These are phyloP conservation scores for Monosporascus sp. DNA, from an alignment of 2,329 filamentous ascomycete species.

Conservation along the genomic window DNA sequence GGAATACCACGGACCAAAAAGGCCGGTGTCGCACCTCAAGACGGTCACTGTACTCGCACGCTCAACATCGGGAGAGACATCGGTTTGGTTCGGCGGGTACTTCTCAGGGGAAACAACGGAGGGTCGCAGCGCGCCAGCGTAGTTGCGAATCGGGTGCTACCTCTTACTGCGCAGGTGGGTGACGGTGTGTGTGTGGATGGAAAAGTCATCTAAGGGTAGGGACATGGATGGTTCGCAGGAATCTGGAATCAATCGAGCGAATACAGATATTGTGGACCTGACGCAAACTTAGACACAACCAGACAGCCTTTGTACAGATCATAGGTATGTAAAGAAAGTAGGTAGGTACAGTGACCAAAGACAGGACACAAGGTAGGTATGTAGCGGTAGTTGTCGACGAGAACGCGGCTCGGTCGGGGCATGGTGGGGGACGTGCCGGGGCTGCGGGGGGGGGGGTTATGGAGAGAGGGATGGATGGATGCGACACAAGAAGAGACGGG, in stretches of 20 bases:
- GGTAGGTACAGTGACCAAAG: too few species aligned
- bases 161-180: neutral
- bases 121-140: neutral
- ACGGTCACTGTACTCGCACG: neutral
- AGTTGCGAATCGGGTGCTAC: neutral
- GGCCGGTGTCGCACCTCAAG: neutral
- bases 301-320: neutral
- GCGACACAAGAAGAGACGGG: neutral
- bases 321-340: neutral
- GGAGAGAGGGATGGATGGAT: neutral
- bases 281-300: neutral
- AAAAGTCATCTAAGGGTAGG: neutral
- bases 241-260: neutral
- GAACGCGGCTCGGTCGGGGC: neutral
- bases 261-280: neutral
- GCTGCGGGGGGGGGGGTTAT: too few species aligned
- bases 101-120: neutral
- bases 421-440: neutral
- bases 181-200: neutral
- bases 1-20: neutral
- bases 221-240: neutral
- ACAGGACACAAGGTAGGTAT: too few species aligned
- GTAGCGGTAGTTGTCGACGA: neutral
- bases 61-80: neutral
- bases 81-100: neutral